Evolutionary conservation across 2,329 filamentous ascomycete genomes (phyloP).

Genomic region (Curvularia sp.): DNA sequence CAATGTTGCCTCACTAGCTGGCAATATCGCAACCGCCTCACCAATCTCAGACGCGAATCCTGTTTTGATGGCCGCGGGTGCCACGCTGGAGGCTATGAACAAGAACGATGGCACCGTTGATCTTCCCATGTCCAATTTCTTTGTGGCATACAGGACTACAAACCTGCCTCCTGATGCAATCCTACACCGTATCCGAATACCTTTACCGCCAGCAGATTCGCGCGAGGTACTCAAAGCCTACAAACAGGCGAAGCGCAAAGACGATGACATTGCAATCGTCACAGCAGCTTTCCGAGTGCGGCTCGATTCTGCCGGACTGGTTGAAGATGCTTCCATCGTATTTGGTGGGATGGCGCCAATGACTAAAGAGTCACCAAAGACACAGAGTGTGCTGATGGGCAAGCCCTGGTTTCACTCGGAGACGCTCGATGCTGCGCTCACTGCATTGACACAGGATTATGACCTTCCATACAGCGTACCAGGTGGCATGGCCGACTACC

Average conservation of each 20-base stretch:
- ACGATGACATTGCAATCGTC: constrained; percentile 97
- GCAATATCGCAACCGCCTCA: constrained; percentile 90
- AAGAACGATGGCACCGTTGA: constrained; percentile 66
- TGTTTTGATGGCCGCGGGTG: constrained; percentile 84
- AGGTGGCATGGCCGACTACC: constrained; percentile 94
- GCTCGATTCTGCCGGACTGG: constrained; percentile 69
- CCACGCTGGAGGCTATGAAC: constrained; percentile 77
- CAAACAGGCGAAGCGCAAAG: constrained; percentile 95
- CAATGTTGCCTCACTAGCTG: constrained; percentile 92
- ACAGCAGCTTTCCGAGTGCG: constrained; percentile 81
- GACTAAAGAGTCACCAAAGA: constrained; percentile 79
- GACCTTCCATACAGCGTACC: constrained; percentile 86
- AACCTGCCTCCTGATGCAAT: constrained; percentile 79
- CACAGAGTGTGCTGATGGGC: constrained; percentile 74
- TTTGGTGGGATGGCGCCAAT: constrained; percentile 95
- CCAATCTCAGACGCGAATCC: constrained; percentile 96
- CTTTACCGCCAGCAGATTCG: constrained; percentile 67
- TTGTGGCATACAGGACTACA: constrained; percentile 86
- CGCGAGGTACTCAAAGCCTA: constrained; percentile 86
- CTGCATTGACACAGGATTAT: constrained; percentile 81
- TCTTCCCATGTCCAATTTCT: constrained; percentile 81
- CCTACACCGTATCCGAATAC: constrained; percentile 82
- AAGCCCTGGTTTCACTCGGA: constrained; percentile 79
- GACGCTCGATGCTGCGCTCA: constrained; percentile 86
- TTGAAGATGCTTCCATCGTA: constrained; percentile 77